Percentiles rank a stretch among this genome's conserved stretches.
phyloP scores from a whole-genome alignment of 192 early-diverging fungal species.

The Mortierella antarctica region DNA sequence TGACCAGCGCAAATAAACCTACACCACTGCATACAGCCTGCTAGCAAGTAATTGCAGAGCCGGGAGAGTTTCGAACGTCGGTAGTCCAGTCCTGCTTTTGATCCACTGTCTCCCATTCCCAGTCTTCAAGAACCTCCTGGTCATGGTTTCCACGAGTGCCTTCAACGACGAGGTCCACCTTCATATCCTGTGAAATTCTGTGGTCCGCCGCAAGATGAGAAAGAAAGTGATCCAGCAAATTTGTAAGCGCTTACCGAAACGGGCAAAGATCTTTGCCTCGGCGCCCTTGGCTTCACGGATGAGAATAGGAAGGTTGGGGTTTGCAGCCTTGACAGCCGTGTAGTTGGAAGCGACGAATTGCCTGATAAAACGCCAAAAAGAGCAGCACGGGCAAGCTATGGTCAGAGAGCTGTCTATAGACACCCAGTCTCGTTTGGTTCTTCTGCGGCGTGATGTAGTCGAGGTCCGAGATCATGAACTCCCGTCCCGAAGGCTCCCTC shows the following conservation, averaged over 20 bases:
- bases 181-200: too few relatives aligned
- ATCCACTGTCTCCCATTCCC: too few relatives aligned
- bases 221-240: not conserved
- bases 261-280: slow-evolving; percentile 89
- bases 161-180: too few relatives aligned
- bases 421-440: too few relatives aligned
- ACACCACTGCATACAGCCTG: too few relatives aligned
- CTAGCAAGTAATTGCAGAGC: too few relatives aligned
- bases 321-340: slow-evolving; percentile 81
- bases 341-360: slow-evolving; percentile 89
- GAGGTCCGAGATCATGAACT: not conserved
- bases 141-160: too few relatives aligned
- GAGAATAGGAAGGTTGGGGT: slow-evolving; percentile 90
- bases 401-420: not conserved
- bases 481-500: not conserved
- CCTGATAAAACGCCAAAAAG: slow-evolving; percentile 55
- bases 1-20: not conserved
- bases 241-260: slow-evolving; percentile 76
- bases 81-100: too few relatives aligned
- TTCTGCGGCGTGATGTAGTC: not conserved
- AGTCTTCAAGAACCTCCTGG: too few relatives aligned
- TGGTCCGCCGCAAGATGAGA: too few relatives aligned
- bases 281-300: slow-evolving; percentile 88
- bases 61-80: too few relatives aligned
- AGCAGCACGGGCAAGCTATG: not conserved